Percentiles rank a stretch among this genome's conserved stretches.
phyloP scores from a whole-genome alignment of 345 rosid species.

The Geranium brycei region DNA sequence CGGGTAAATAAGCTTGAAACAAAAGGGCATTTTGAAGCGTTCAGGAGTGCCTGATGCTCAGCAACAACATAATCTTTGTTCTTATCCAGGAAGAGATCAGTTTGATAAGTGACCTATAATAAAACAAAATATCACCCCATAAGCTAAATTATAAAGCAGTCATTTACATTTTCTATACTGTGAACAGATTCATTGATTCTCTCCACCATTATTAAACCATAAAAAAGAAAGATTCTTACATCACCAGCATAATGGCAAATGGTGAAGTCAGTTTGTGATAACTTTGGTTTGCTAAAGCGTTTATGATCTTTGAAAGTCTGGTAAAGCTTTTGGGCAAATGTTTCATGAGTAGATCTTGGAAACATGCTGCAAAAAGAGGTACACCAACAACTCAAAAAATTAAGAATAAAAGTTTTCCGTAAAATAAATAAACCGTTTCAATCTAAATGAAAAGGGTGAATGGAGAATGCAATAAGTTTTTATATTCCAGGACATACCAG shows the following conservation, averaged over 20 bases:
- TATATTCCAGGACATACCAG: conserved; percentile 43
- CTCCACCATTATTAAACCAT: conserved; percentile 1
- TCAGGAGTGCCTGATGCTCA: conserved; percentile 80
- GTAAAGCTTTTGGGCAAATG: conserved; percentile 89
- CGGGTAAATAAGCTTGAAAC: conserved; percentile 72
- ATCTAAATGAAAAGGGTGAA: neutral
- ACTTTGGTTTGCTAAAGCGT: conserved; percentile 85
- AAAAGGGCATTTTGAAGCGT: conserved; percentile 69
- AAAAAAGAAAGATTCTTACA: conserved; percentile 34
- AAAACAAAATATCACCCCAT: conserved; percentile 2
- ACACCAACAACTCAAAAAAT: neutral
- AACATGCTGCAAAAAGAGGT: conserved; percentile 16
- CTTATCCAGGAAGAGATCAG: conserved; percentile 82
- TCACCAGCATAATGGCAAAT: conserved; percentile 95
- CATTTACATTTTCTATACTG: conserved; percentile 1
- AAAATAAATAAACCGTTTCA: neutral
- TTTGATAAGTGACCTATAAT: conserved; percentile 87
- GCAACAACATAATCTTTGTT: conserved; percentile 93
- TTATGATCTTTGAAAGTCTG: conserved; percentile 78
- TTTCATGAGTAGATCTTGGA: conserved; percentile 94
- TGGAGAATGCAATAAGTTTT: neutral
- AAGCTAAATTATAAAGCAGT: conserved; percentile 3
- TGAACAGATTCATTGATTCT: conserved; percentile 2
- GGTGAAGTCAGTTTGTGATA: conserved; percentile 89
- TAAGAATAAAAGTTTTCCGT: conserved; percentile 34